Evolutionary conservation across 2,329 filamentous ascomycete species (phyloP), one percentile per base, ranked within the genome.

Genomic region (Xylariales sp.): DNA sequence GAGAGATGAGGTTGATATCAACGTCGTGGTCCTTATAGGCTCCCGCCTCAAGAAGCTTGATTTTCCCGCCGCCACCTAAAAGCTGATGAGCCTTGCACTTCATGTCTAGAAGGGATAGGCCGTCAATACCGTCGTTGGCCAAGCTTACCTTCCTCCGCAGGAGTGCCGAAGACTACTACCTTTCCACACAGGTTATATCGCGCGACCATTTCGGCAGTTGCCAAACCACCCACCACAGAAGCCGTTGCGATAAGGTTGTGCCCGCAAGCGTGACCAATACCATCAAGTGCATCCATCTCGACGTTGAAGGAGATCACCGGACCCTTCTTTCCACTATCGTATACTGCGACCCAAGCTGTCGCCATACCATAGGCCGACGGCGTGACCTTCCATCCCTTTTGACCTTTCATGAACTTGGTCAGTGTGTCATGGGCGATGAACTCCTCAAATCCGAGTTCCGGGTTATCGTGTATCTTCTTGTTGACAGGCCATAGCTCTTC

Each of bases 221-320:
- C 73, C 3, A 79, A 51, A 18, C 64, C 70, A 3, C 59, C 70
- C 1, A 69, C 64, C 8, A 75, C 55, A 0, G 71, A 73, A 3
- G 69, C 64, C 0, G 63, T 69, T 4, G 71, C 71, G 40, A 76
- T 76, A 27, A 76, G 62, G 46, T 77, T 77, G 56, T 77, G 74
- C 4, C 74, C 74, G 42, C 74, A 78, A 6, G 71, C 71, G 48
- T 76, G 73, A 25, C 72, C 72, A 6, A 76, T 63, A 1, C 62
- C 66, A 1, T 71, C 68, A 3, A 76, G 60, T 3, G 71, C 70
- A 49, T 76, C 65, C 69, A 66, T 72, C 45, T 72, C 69, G 22
- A 61, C 67, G 36, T 71, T 72, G 51, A 69, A 70, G 0, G 68
- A 68, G 15, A 71, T 58, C 2, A 66, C 65, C 3, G 71, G 70